Base-by-base conservation (phyloP, 108 stramenopile species). In the Parietichytrium sp. region DNA sequence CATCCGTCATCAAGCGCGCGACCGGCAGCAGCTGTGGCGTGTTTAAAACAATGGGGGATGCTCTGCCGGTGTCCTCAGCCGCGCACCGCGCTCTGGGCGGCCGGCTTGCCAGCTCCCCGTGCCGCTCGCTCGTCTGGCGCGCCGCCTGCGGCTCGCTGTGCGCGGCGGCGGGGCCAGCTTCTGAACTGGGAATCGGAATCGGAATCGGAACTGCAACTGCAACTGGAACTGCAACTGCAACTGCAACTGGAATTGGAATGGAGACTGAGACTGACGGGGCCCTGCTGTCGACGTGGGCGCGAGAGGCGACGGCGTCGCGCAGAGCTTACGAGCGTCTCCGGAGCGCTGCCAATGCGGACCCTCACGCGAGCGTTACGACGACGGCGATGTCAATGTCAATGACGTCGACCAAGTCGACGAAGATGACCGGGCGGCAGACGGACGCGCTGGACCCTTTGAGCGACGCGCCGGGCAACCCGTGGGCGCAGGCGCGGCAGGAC, bases 391-490 rank as follows among this genome's bases (percentile, higher is more conserved):
- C 45, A 42, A 72, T 20, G 38, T 42, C 6, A 2, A 45, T 6
- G 61, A 42, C 15, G 61, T 33, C 61, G 61, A 72, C 20, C 61
- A 33, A 16, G 38, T 72, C 33, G 61, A 42, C 13, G 61, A n/a
- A 33, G 61, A 33, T 6, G 42, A 33, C 13, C 25, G 27, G 25
- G 27, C n/a, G 12, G 27, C 25, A 29, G 52, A 53, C 38, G 23
- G 20, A 72, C 23, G 26, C 13, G n/a, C n/a, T n/a, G n/a, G n/a
- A n/a, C n/a, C n/a, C n/a, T n/a, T n/a, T n/a, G n/a, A n/a, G n/a
- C n/a, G n/a, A 13, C 29, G 54, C 25, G 13, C 38, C 6, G 6
- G 20, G 16, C 33, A 72, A 72, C 33, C 61, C 79, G 10, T 80
- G 79, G 79, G 51, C 16, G 10, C 8, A 33, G 52, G 51, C 12